Base-by-base conservation (phyloP, 225 moss, liverwort and hornwort genomes). In the Pseudoscleropodium purum region DNA sequence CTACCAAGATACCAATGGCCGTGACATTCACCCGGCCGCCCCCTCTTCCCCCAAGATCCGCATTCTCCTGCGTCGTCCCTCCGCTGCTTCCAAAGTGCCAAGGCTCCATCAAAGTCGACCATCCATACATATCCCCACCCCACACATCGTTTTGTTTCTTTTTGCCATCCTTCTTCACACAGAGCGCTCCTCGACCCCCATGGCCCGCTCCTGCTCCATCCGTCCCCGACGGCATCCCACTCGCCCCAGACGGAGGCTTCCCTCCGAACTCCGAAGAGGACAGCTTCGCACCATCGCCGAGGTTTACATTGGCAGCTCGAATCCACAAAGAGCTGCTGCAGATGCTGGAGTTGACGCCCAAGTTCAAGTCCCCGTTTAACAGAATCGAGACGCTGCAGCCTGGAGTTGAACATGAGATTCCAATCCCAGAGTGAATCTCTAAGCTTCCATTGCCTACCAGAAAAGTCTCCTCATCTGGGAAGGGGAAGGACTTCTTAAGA, bases 141-240 rank as follows among this genome's bases (percentile, higher is more conserved):
- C 95, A 98, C 43, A 90, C 87, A 68, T 97, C 93, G 39, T 90
- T 86, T 77, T 95, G 95, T 54, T 82, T 70, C 88, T 94, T 90
- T 69, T 89, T 92, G 13, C 86, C 92, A 33, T 89, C 91, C 34
- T 88, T 89, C 61, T 72, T 69, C 57, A 93, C 86, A 70, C 98
- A 98, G 70, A 67, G 90, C 31, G 97, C 97, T 43, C 98, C 97
- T 69, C 98, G 91, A 54, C 97, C 97, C 43, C 98, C 98, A 80
- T 97, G 94, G 47, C 98, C 98, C 8, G 96, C 98, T 37, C 98
- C 98, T 39, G 95, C 96, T 62, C 98, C 98, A 49, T 97, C 96
- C 56, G 87, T 89, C 27, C 91, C 92, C 66, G 84, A 90, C 29
- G 98, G 98, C 82, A 92, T 92, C 41, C 98, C 98, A 79, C 92